Evolutionary conservation across 164 flowering plant species (phyloP).

Genomic region (Tetracentron sinense): DNA sequence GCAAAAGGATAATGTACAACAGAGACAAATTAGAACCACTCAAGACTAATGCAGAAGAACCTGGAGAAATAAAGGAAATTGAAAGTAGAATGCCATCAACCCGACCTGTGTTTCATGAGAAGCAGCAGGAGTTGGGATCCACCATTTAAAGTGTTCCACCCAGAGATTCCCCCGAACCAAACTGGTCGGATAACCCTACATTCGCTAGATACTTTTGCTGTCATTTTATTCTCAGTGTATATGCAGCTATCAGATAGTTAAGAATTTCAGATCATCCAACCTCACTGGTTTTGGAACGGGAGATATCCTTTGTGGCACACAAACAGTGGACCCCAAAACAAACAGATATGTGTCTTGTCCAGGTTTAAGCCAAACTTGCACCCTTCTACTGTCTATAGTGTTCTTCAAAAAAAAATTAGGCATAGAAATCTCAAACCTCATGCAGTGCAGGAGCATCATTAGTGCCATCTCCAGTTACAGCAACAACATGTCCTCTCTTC

Average conservation of each 20-base stretch:
- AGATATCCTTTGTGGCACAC: not conserved
- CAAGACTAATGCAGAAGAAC: not conserved
- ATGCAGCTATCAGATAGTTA: no score
- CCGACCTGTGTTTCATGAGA: no score
- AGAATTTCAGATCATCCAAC: no score
- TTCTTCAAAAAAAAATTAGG: not conserved
- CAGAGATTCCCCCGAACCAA: not conserved
- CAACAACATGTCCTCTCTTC: constrained; percentile 77
- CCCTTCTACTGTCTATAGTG: not conserved
- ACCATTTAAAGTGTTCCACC: not conserved
- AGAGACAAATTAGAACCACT: not conserved
- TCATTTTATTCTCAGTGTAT: not conserved
- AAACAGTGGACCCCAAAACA: not conserved
- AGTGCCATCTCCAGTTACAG: constrained; percentile 98
- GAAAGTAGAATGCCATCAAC: no score
- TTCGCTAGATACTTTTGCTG: no score
- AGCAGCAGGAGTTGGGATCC: not conserved
- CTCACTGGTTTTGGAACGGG: not conserved
- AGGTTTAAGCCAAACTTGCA: not conserved
- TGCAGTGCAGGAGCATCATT: constrained; percentile 98
- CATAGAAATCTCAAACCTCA: constrained; percentile 47
- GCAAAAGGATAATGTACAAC: not conserved
- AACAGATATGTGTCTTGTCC: not conserved
- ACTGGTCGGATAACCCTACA: not conserved
- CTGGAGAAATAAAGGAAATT: not conserved